Evolutionary conservation across 306 rosid genomes (phyloP), one percentile per base, ranked within the genome.

Genomic region (Adenanthera pavonina): DNA sequence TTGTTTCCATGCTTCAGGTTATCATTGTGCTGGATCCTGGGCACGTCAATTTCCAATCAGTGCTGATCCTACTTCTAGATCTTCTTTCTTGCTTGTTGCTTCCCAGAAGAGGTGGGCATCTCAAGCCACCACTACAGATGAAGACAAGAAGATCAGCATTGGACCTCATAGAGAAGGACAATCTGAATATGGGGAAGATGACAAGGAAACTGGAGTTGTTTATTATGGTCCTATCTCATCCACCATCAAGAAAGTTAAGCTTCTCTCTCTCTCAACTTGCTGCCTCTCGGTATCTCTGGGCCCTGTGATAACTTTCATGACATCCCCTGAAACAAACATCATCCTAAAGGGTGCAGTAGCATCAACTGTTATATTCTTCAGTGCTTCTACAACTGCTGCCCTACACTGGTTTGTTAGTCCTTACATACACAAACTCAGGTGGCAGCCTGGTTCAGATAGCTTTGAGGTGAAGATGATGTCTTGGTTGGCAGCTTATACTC

Each of bases 341-440:
- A 93, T 93, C 88, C 86, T 93, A 47, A 95, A 95, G 83, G 95
- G 97, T 66, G 97, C 91, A 0, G 92, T 95, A 56, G 97, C 97
- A 41, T 87, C 97, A 17, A 4, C 97, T 8, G 92, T 92, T 7
- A 89, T 95, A 85, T 92, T 95, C 89, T 20, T 89, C 6, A 90
- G 97, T 70, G 98, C 97, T 19, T 40, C 91, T n/a, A 93, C 93
- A 19, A 90, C 96, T 14, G 92, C 71, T 0, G 90, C 83, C 75
- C 93, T 95, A 78, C 94, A 93, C 88, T 92, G 95, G 99, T 90
- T 93, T 16, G 97, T 93, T 41, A 93, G 92, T 75, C 97, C 98
- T 1, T 93, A 93, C 64, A 66, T 93, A 54, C 98, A 95, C 92
- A 93, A 88, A 86, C 84, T 93, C 70, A 83, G 88, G 69, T 95